Evolutionary conservation across 305 asterid genomes (phyloP).

Genomic region (Fraxinus greggii): DNA sequence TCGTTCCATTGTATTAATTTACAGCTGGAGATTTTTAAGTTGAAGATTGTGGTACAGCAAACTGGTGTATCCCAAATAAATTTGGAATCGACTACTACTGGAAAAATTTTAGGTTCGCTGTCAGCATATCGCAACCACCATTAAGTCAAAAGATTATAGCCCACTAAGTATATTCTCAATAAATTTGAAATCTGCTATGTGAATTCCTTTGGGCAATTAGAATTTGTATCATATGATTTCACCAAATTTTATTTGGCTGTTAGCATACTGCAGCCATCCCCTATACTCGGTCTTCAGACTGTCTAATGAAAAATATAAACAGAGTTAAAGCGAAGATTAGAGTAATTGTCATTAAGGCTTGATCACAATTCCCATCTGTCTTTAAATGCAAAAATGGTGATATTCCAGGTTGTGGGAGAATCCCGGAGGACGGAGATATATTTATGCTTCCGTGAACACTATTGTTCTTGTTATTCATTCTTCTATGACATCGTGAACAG

Average conservation of each 20-base stretch:
- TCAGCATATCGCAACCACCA: background rate
- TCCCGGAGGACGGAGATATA: constrained; percentile 75
- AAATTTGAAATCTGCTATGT: too few species aligned
- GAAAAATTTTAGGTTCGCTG: background rate
- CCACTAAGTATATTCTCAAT: too few species aligned
- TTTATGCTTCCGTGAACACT: constrained; percentile 70
- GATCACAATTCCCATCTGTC: background rate
- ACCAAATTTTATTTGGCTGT: too few species aligned
- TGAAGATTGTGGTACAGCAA: background rate
- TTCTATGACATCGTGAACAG: constrained; percentile 82
- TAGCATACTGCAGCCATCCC: background rate
- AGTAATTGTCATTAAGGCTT: background rate
- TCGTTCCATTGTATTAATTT: background rate
- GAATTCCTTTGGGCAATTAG: constrained; percentile 3
- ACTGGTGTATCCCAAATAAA: background rate
- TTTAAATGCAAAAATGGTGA: background rate
- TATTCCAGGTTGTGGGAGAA: constrained; percentile 67
- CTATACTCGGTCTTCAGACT: background rate
- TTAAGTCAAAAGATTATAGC: too few species aligned
- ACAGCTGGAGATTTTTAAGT: background rate
- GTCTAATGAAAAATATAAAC: background rate
- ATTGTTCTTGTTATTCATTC: constrained; percentile 81
- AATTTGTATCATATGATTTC: too few species aligned
- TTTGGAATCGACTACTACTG: background rate
- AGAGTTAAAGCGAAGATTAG: background rate